Base-by-base conservation (phyloP, 2,329 filamentous ascomycete genomes). In the Paracorniculantispora psalliotae region DNA sequence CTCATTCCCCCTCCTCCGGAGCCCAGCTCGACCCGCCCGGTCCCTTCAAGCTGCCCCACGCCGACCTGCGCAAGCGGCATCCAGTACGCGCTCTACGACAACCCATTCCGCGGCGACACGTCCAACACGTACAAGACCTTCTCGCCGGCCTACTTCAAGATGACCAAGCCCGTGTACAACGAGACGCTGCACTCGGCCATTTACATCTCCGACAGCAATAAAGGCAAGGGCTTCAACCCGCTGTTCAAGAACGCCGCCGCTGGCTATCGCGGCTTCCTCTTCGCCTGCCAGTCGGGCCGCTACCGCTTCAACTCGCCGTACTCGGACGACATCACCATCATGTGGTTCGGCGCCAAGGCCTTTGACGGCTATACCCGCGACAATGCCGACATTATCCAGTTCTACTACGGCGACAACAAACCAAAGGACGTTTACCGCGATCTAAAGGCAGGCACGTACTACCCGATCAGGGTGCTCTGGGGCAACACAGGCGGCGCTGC, bases 321-420 rank as follows among this genome's bases (percentile, higher is more conserved):
- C 52, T 60, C 53, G 17, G 61, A 62, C 33, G 58, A 62, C 30
- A 62, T 62, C 26, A 62, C 61, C 23, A 41, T 62, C 19, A 49
- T 62, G 52, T 60, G 58, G 57, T 62, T 62, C 25, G 58, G 61
- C 35, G 43, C 15, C 6, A 55, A 50, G 43, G 58, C 57, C 4
- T 54, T 53, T 41, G 8, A 30, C 5, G 30, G 41, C 37, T 60
- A 53, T 49, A 51, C 58, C 8, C 41, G 61, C 23, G 53, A 51
- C 3, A 62, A 62, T 17, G 49, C 61, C 19, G 58, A 60, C 37
- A 62, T 60, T 26, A 55, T 53, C 43, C 58, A 62, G 54, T 50
- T 44, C 7, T 60, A 33, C 53, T 62, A 60, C 35, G 54, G 61
- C 25, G 48, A 57, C 26, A 62, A 62, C 28, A 43, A 25, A 8